Evolutionary conservation across 345 rosid species (phyloP), one percentile per base, ranked within the genome.

Genomic region (Brassica cretica): DNA sequence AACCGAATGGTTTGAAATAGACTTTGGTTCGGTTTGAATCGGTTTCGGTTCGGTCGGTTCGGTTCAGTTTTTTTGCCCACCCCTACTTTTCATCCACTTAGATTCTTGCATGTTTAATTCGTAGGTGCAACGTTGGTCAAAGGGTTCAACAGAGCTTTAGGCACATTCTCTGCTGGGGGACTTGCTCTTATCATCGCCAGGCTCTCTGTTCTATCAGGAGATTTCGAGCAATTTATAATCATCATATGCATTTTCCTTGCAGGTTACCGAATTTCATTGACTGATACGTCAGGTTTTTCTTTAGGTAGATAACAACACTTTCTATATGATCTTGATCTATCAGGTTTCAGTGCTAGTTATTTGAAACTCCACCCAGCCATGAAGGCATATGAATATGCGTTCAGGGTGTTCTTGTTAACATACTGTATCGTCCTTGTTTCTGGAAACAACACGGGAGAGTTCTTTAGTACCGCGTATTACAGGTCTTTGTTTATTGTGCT

Each of bases 141-240:
- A 81, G 98, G 98, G 51, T 91, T 93, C 71, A 93, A 93, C 82
- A 89, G 98, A 25, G 98, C 89, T 30, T 5, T 93, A 49, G 98
- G 98, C 60, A 93, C 97, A 56, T 63, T 93, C 25, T 87, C 92
- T 16, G 98, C 97, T 19, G 98, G 90, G 39, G 87, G 84, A 25
- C 89, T 93, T 66, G 89, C 95, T 67, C 85, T 91, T 76, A 93
- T 93, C 69, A 84, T 91, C 5, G 93, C 98, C 0, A 90, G 88
- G 81, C 71, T 93, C 39, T 80, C 90, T 21, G 16, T 81, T 14
- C 53, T 63, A 29, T 76, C 85, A 0, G 92, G 92, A 70, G 71
- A 67, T 21, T 84, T 82, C 21, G 82, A 85, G 64, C 87, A 91
- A 82, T 74, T 68, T 62, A 53, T 88, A 59, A 83, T 90, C 74